These are phyloP conservation scores for Fusarium xylarioides DNA, from an alignment of 2,329 filamentous ascomycete genomes.

Conservation along the genomic window DNA sequence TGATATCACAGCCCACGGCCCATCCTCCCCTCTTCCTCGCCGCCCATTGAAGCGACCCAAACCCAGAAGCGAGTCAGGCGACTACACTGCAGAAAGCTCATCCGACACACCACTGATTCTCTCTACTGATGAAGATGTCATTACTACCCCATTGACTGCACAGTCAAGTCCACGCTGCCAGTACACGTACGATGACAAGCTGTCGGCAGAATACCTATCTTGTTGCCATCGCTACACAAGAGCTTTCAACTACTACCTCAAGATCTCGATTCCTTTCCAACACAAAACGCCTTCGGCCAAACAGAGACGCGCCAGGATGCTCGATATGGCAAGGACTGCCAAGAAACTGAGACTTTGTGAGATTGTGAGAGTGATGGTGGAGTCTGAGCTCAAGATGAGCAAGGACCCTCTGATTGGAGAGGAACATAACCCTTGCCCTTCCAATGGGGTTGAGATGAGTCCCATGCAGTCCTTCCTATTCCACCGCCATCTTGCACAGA, in stretches of 20 bases:
- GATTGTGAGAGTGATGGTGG: neutral
- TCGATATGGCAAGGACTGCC: neutral
- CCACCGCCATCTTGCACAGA: neutral
- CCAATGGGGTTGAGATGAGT: neutral
- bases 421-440: rapidly evolving
- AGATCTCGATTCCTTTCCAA: neutral
- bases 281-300: neutral
- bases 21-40: neutral
- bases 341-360: neutral
- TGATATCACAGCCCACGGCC: neutral
- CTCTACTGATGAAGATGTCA: neutral
- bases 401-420: neutral
- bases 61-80: neutral
- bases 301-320: neutral
- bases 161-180: neutral
- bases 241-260: neutral
- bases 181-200: neutral
- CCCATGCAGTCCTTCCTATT: neutral
- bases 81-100: neutral
- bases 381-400: neutral
- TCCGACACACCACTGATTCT: neutral
- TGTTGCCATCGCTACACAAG: neutral
- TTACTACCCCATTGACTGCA: neutral
- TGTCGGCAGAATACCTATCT: neutral
- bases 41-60: neutral